These are phyloP conservation scores for Ammopiptanthus mongolicus DNA, from an alignment of 306 rosid species.

Conservation along the genomic window DNA sequence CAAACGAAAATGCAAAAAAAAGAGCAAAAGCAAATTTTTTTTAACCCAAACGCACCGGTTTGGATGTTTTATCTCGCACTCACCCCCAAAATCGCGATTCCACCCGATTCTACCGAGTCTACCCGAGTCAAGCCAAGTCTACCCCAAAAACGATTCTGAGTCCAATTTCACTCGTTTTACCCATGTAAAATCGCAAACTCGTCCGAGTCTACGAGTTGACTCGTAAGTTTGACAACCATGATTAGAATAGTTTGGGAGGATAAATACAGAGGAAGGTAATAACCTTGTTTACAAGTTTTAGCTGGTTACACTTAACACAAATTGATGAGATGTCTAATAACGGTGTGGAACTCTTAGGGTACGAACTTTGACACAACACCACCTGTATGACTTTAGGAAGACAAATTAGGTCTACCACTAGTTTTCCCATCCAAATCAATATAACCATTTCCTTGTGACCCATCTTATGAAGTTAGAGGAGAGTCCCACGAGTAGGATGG, in stretches of 20 bases:
- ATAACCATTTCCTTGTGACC: constrained; percentile 35
- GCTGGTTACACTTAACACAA: constrained; percentile 39
- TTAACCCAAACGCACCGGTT: too few relatives aligned
- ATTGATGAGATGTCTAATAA: constrained; percentile 43
- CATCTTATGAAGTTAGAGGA: constrained; percentile 40
- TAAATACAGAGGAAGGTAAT: background rate
- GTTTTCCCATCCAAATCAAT: constrained; percentile 35
- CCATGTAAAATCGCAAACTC: too few relatives aligned
- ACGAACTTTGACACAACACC: constrained; percentile 33
- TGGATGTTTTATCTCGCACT: too few relatives aligned
- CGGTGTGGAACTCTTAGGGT: constrained; percentile 26
- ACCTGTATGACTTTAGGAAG: constrained; percentile 39
- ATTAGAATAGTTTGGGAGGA: constrained; percentile 21
- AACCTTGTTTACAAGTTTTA: constrained; percentile 59
- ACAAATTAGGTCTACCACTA: constrained; percentile 34
- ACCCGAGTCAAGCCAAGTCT: too few relatives aligned
- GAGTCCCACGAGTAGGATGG: constrained; percentile 54
- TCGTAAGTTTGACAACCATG: too few relatives aligned
- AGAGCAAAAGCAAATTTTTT: too few relatives aligned
- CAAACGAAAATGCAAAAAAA: too few relatives aligned
- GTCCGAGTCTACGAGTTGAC: too few relatives aligned
- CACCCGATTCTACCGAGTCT: too few relatives aligned
- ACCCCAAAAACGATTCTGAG: too few relatives aligned
- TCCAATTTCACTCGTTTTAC: too few relatives aligned
- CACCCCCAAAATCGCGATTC: too few relatives aligned